Evolutionary conservation across 176 grass and related monocot genomes (phyloP).

Genomic region (Carex littledalei): DNA sequence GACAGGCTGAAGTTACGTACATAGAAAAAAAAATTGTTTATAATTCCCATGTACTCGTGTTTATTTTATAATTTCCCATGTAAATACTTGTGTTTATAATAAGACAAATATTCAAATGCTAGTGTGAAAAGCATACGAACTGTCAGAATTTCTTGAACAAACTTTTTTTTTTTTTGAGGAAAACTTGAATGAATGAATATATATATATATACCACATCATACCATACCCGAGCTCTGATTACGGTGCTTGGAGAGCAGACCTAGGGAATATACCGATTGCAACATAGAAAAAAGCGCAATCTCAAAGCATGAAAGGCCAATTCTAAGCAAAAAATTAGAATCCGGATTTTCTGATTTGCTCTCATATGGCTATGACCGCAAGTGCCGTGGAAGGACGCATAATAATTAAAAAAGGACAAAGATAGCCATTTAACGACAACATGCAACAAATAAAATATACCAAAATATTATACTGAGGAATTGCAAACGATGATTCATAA

Average conservation of each 20-base stretch:
- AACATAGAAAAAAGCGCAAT: slow-evolving; percentile 17
- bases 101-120: background rate
- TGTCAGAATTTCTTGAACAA: background rate
- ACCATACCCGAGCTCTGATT: slow-evolving; percentile 15
- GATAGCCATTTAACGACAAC: background rate
- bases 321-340: background rate
- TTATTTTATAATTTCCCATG: background rate
- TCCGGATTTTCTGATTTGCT: background rate
- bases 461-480: background rate
- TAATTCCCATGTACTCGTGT: background rate
- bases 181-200: background rate
- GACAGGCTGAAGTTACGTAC: background rate
- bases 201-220: background rate
- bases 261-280: slow-evolving; percentile 21
- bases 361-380: background rate
- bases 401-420: background rate
- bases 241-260: slow-evolving; percentile 6
- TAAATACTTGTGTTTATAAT: background rate
- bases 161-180: too few relatives aligned
- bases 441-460: background rate
- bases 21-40: background rate
- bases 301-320: slow-evolving; percentile 2
- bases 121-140: background rate
- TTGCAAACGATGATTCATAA: background rate
- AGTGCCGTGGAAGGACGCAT: background rate